Percentiles rank a stretch among this genome's conserved stretches.
These are phyloP conservation scores for Suillus luteus DNA, from an alignment of 768 basidiomycete genomes.

Conservation along the genomic window DNA sequence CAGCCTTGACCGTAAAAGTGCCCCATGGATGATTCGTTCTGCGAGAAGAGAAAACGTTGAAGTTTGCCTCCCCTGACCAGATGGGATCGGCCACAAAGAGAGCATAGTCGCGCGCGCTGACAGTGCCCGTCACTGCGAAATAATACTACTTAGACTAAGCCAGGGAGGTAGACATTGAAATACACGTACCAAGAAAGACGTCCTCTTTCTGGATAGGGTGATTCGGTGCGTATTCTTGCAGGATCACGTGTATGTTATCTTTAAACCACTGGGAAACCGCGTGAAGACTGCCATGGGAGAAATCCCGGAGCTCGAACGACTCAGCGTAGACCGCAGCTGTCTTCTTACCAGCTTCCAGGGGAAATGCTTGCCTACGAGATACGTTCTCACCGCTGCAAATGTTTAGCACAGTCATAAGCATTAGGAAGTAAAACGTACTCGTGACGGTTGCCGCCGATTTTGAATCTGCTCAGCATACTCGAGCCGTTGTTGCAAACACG, in stretches of 20 bases:
- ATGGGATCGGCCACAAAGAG: constrained; percentile 75
- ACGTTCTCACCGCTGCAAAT: constrained; percentile 45
- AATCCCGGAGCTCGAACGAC: constrained; percentile 66
- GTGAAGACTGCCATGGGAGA: constrained; percentile 50
- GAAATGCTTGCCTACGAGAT: constrained; percentile 56
- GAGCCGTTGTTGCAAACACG: constrained; percentile 54
- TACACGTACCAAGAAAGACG: constrained; percentile 46
- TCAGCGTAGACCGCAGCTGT: constrained; percentile 70
- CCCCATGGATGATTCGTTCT: constrained; percentile 70
- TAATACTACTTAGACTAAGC: neutral
- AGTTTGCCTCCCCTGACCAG: constrained; percentile 63
- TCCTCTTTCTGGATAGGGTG: constrained; percentile 61
- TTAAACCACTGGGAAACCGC: constrained; percentile 76
- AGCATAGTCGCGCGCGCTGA: constrained; percentile 72
- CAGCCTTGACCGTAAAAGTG: constrained; percentile 62
- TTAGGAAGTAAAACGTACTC: neutral
- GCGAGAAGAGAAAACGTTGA: constrained; percentile 62
- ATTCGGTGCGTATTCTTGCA: constrained; percentile 49
- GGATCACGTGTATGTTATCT: constrained; percentile 62
- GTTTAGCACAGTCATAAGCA: neutral
- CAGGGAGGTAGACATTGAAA: neutral
- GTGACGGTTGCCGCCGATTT: neutral
- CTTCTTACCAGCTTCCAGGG: constrained; percentile 65
- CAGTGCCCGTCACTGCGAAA: constrained; percentile 60
- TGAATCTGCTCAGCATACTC: neutral